Evolutionary conservation across 2,329 filamentous ascomycete species (phyloP).

Genomic region (Nemania serpens): DNA sequence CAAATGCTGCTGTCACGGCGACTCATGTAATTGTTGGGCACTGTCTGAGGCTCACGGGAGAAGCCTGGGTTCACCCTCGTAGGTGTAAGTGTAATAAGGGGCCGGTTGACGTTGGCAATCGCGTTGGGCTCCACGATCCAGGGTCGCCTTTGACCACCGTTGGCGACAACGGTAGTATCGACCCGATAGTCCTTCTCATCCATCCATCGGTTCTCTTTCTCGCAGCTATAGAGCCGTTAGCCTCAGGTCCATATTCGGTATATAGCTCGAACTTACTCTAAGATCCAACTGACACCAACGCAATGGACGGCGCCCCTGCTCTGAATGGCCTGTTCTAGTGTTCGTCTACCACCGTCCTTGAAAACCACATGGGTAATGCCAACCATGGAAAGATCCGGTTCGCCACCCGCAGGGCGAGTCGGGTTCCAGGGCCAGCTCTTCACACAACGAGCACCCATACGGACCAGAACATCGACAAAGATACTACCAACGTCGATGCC

Average conservation of each 20-base stretch:
- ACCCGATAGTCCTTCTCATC: slow-evolving; percentile 73
- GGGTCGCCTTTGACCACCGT: slow-evolving; percentile 73
- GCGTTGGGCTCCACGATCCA: slow-evolving; percentile 81
- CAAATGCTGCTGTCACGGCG: slow-evolving; percentile 60
- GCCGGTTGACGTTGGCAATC: slow-evolving; percentile 70
- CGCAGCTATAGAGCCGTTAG: slow-evolving; percentile 61
- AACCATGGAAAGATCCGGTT: slow-evolving; percentile 55
- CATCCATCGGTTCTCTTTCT: slow-evolving; percentile 76
- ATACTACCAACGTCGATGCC: slow-evolving; percentile 81
- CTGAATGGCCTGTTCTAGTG: slow-evolving; percentile 78
- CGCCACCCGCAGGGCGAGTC: slow-evolving; percentile 38
- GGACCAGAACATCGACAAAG: slow-evolving; percentile 76
- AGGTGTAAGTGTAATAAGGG: slow-evolving; percentile 53
- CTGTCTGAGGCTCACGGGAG: slow-evolving; percentile 45
- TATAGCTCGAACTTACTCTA: slow-evolving; percentile 67
- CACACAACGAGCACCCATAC: slow-evolving; percentile 82
- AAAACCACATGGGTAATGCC: slow-evolving; percentile 88
- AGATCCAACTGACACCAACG: slow-evolving; percentile 85
- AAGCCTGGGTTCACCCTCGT: slow-evolving; percentile 33
- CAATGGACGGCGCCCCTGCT: slow-evolving; percentile 77
- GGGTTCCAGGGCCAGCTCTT: slow-evolving; percentile 78
- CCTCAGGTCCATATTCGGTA: slow-evolving; percentile 2
- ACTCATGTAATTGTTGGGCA: slow-evolving; percentile 54
- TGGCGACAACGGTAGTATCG: slow-evolving; percentile 68
- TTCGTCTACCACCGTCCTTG: slow-evolving; percentile 82